Base-by-base conservation (phyloP, 768 basidiomycete genomes). In the Lentinula lateritia region DNA sequence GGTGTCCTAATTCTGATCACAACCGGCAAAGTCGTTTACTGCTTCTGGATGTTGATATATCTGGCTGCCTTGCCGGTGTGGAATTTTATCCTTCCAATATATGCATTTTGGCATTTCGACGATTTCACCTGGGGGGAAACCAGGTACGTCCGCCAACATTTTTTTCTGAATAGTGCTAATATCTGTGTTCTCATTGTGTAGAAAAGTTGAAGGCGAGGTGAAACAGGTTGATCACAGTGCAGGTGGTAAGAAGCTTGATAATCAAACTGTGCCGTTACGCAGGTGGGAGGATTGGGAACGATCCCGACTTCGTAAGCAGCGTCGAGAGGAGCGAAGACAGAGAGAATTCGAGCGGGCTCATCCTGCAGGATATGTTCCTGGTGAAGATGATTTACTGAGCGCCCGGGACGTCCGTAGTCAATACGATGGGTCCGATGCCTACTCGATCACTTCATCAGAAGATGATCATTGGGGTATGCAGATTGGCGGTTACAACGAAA, bases 121-220 rank as follows among this genome's bases (percentile, higher is more conserved):
- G 97, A 99, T 75, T 98, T 99, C 75, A 95, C 93, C 34, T 99
- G 97, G 97, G 97, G 97, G 68, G 94, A 98, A 75, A 99, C 97
- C 18, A 87, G 95, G 93, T 93, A 68, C 59, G 86, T 75, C 39
- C 5, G 50, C 46, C 53, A 15, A 50, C 18, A 32, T 48, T 35
- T 32, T 35, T 13, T 35, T 36, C 16, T 45, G 2, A 32, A 13
- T 4, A 8, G 32, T 64, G 71, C 54, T 71, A 60, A 48, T 62
- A 35, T 52, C 38, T 39, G 38, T 60, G 16, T 20, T 42, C 23
- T 66, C 23, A 62, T 34, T 32, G 32, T 46, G 59, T 73, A 97
- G 96, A 73, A 95, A 95, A 78, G 96, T 99, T 3, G 93, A 90
- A 72, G 97, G 97, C 18, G 97, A 98, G 74, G 79, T 72, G 9